A percentile compares a stretch with the other conserved stretches of the same genome.
Evolutionary conservation across 768 basidiomycete genomes (phyloP).

Genomic region (Gymnopilus junonius): DNA sequence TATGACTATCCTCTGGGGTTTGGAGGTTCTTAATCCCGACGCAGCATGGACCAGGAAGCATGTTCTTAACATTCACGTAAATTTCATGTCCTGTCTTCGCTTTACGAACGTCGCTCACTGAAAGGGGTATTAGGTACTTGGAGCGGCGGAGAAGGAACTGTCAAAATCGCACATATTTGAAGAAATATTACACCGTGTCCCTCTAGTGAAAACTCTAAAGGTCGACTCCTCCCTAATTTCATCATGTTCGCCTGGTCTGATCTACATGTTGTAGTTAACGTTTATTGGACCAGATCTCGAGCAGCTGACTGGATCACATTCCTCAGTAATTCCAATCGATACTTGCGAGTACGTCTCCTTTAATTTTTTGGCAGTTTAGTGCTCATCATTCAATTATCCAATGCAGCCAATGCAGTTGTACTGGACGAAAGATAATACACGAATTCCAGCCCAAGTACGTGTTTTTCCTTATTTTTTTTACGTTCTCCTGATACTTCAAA

Average conservation of each 20-base stretch:
- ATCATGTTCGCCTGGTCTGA: not conserved
- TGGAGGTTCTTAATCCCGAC: slow-evolving; percentile 31
- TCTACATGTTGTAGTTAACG: slow-evolving; percentile 18
- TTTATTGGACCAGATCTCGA: slow-evolving; percentile 28
- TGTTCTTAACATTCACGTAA: slow-evolving; percentile 33
- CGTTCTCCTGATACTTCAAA: too few species aligned
- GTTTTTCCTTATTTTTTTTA: too few species aligned
- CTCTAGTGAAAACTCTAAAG: slow-evolving; percentile 29
- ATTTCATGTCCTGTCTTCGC: too few species aligned
- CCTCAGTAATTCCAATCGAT: slow-evolving; percentile 24
- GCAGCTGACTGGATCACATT: not conserved
- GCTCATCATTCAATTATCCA: too few species aligned
- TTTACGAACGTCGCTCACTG: too few species aligned
- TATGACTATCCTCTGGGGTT: slow-evolving; percentile 33
- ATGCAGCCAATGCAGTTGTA: too few species aligned
- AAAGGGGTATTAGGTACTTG: slow-evolving; percentile 25
- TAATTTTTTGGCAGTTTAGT: too few species aligned
- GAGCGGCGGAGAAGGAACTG: slow-evolving; percentile 27
- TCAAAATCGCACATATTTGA: slow-evolving; percentile 27
- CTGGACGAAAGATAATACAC: too few species aligned
- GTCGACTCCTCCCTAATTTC: slow-evolving; percentile 19
- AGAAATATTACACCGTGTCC: slow-evolving; percentile 37
- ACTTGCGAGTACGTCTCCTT: slow-evolving; percentile 34
- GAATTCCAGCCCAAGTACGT: too few species aligned
- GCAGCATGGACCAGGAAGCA: slow-evolving; percentile 32